Evolutionary conservation across 805 yeast species (phyloP), one percentile per base, ranked within the genome.

Genomic region (Komagataella pastoris): DNA sequence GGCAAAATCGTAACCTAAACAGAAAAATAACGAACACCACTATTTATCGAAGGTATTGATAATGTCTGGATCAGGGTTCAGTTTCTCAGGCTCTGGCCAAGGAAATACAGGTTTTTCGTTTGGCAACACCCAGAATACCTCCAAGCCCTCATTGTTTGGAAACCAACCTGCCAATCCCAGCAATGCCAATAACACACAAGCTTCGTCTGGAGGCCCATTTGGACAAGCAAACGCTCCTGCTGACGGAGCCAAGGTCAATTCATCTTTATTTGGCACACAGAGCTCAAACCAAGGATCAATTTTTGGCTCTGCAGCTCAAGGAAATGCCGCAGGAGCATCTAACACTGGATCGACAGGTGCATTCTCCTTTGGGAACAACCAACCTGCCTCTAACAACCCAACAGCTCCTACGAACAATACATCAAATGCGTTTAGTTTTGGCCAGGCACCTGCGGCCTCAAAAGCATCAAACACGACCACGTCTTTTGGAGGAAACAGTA

Each of bases 61-160:
- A 19, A 19, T 50, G 50, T 40, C 17, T 10, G 23, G 24, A 40
- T 12, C 23, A 51, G 18, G 24, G 49, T 49, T n/a, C 49, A 52
- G 30, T 50, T 47, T 49, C 47, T 48, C 44, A 49, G 52, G 61
- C 10, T 52, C 59, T n/a, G 53, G 53, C 18, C 23, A 30, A 46
- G 17, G 51, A 44, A 30, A 30, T 14, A 8, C 40, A 30, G 40
- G 40, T 1, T 30, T 30, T 4, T 44, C 52, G 36, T 50, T 51
- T 49, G 47, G 49, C 19, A 17, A 46, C n/a, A 10, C 49, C 17
- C 18, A 47, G 3, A 14, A 46, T 6, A 6, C 54, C 8, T 54
- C 53, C 48, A 53, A 54, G 24, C 23, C 21, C 24, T 30, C 54
- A 17, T 52, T 3, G 44, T 52, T 24, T 24, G 51, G 21, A 24